phyloP scores from a whole-genome alignment of 345 rosid species.

The Pseudoturritis turrita region DNA sequence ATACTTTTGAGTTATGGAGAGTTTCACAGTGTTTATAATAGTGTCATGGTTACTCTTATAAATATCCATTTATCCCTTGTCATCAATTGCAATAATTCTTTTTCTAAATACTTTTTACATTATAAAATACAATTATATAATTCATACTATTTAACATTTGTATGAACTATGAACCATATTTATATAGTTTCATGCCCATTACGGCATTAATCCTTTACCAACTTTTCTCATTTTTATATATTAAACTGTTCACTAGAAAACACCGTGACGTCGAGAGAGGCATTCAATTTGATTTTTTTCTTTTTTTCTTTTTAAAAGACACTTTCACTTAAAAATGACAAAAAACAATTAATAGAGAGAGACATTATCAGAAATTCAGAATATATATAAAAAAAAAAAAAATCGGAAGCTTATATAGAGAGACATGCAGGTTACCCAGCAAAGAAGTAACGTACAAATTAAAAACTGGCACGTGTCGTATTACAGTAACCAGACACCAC shows the following conservation, averaged over 20 bases:
- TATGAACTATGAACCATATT: too few species aligned
- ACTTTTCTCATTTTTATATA: neutral
- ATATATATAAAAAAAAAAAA: neutral
- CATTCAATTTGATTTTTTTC: neutral
- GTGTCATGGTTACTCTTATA: too few species aligned
- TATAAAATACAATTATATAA: neutral
- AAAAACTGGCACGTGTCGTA: neutral
- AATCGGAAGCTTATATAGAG: conserved; percentile 5
- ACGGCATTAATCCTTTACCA: neutral
- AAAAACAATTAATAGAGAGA: neutral
- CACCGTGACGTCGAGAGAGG: neutral
- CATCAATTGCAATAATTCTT: too few species aligned
- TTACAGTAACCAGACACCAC: neutral
- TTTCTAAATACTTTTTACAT: neutral
- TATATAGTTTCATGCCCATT: neutral
- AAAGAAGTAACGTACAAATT: neutral
- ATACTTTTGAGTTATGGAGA: too few species aligned
- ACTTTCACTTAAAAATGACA: neutral
- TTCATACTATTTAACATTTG: neutral
- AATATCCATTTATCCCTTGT: too few species aligned
- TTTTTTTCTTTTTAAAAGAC: too few species aligned
- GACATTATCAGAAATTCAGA: conserved; percentile 1
- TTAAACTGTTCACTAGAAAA: neutral
- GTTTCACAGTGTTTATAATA: too few species aligned
- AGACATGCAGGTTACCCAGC: neutral